Evolutionary conservation across 495 filamentous ascomycete genomes (phyloP), one percentile per base, ranked within the genome.

Genomic region (Trichoderma parareesei): DNA sequence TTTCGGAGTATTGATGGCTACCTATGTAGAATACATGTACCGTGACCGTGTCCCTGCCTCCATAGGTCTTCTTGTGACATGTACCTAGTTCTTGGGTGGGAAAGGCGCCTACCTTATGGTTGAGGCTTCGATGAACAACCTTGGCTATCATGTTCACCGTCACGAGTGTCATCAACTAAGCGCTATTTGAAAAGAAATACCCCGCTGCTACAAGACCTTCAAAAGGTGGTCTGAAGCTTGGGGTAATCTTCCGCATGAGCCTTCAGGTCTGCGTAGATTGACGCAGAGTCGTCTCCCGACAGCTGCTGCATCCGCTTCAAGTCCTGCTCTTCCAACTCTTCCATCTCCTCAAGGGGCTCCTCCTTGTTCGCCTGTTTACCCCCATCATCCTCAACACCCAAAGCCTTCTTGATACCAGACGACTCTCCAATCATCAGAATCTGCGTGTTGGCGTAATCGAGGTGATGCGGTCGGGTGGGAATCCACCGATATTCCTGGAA

Each of bases 351-450:
- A 4, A 67, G 86, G 71, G 88, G 89, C 33, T 85, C 81, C 65
- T 84, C 81, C 65, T 88, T 83, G 38, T 77, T 82, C 4, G 79
- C 74, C 27, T 27, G 27, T 59, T 77, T 66, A 63, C 83, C 76
- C 67, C 86, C 82, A 63, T 87, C 84, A 53, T 82, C 83, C 37
- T 81, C 80, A n/a, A 72, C 75, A 66, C 83, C 77, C 0, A 82
- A 74, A 1, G 89, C 89, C 69, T 88, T 90, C 9, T 80, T 79
- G 40, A 90, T 71, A 7, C 84, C 83, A 2, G 84, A 79, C 1
- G 82, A 84, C 69, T 92, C 87, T 27, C 93, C 93, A 66, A 96
- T 86, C 66, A 97, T 80, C 18, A 97, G 76, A 62, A 96, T 84
- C 71, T 97, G 92, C 0, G 90, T 83, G 68, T 91, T 90, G 33